These are phyloP conservation scores for Lactifluus pinguis DNA, from an alignment of 768 basidiomycete species.

Conservation along the genomic window DNA sequence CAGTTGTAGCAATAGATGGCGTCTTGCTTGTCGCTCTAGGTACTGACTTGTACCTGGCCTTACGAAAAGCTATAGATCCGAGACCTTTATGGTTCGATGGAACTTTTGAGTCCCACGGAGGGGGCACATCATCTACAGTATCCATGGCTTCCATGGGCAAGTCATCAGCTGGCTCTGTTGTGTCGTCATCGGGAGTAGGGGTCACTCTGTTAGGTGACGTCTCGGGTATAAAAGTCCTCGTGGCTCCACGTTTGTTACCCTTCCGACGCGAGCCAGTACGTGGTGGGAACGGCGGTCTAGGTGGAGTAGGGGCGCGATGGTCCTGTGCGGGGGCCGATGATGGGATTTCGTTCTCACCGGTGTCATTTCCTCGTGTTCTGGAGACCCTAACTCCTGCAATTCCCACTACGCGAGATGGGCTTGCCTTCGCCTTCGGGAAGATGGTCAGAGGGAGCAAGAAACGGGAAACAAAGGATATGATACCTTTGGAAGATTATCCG, in stretches of 20 bases:
- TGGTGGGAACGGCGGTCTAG: slow-evolving; percentile 9
- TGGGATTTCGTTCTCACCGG: slow-evolving; percentile 25
- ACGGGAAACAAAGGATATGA: background rate
- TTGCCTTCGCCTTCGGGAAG: background rate
- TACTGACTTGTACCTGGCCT: slow-evolving; percentile 21
- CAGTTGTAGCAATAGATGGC: slow-evolving; percentile 18
- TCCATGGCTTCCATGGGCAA: slow-evolving; percentile 27
- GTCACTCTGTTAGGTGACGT: slow-evolving; percentile 6
- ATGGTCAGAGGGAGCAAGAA: background rate
- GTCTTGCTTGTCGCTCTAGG: slow-evolving; percentile 21
- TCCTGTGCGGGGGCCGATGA: slow-evolving; percentile 57
- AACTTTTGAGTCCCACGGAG: slow-evolving; percentile 10
- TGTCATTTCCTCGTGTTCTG: background rate
- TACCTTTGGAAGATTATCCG: slow-evolving; percentile 9
- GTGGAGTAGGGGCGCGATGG: slow-evolving; percentile 2
- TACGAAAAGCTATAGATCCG: slow-evolving; percentile 21
- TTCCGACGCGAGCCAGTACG: background rate
- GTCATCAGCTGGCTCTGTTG: slow-evolving; percentile 36
- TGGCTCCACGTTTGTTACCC: background rate
- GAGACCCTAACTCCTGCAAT: background rate
- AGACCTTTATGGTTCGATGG: slow-evolving; percentile 40
- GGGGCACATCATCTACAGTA: slow-evolving; percentile 20
- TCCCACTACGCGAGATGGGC: background rate
- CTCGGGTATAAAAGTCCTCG: background rate
- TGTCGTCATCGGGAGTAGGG: slow-evolving; percentile 31